Evolutionary conservation across 164 flowering plant species (phyloP), one percentile per base, ranked within the genome.

Genomic region (Nelumbo lutea): DNA sequence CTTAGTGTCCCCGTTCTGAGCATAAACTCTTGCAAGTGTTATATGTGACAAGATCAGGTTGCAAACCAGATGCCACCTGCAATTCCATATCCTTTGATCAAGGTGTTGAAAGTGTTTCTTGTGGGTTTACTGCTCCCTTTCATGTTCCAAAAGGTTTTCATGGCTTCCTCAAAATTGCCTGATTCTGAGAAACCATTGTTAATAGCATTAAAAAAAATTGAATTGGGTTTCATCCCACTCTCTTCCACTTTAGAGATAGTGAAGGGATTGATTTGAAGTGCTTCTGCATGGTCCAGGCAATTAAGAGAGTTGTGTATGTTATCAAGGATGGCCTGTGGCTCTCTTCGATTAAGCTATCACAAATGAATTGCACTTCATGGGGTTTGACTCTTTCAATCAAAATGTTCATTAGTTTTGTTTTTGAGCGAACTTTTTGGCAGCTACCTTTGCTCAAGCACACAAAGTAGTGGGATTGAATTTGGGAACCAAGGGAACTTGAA

Each of bases 261-360:
- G 75, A 71, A 43, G 84, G 80, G 51, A 92, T 84, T 43, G 88
- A 78, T 59, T 81, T 79, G 79, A 85, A 86, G 42, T 75, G 86
- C 82, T 83, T 91, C 72, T 81, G 92, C 62, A 73, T 73, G 9
- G 92, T 88, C 75, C 89, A 75, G 61, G 90, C 86, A 70, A 91
- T 75, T 59, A 95, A 78, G 55, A 95, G 85, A 67, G 96, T 82
- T 44, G 96, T 95, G 68, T 90, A 92, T 63, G 96, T 92, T 61
- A 92, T 74, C 15, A 91, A 76, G 57, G 90, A 87, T 62, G 98
- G 98, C 78, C 64, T 83, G 81, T 95, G 98, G 46, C 98, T 96
- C 60, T 80, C 93, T 76, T 85, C 91, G 5, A 78, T 72, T 65
- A 95, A 77, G 72, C 74, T 77, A 59, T 85, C 78, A 65, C 88